Evolutionary conservation across 176 grass and related monocot species (phyloP).

Genomic region (barley (Hordeum vulgare)): DNA sequence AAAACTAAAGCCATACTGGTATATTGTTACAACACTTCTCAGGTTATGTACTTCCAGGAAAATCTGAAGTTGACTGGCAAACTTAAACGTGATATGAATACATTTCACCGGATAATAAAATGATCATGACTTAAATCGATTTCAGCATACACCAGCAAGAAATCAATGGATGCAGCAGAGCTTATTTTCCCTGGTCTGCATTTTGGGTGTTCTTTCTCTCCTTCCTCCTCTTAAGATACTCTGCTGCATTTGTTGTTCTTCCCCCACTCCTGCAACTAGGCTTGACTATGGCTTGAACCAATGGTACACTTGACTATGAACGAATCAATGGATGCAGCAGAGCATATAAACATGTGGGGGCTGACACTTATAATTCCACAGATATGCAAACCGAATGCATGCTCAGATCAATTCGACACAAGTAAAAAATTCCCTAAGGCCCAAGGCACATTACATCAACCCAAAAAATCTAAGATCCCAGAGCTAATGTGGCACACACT

Average conservation of each 20-base stretch:
- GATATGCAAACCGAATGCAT: not conserved
- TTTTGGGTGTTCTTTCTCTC: not conserved
- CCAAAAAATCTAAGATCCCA: not conserved
- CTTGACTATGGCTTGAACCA: no score
- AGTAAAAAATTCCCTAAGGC: not conserved
- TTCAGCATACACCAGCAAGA: not conserved
- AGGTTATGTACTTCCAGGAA: not conserved
- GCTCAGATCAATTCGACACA: not conserved
- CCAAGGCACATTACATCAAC: not conserved
- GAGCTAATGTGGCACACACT: not conserved
- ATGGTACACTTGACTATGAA: no score
- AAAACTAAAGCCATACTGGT: not conserved
- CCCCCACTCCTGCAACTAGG: no score
- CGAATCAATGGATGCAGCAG: no score
- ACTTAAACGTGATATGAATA: not conserved
- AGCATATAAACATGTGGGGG: no score
- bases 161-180: not conserved
- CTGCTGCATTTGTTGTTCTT: no score
- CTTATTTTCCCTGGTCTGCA: no score
- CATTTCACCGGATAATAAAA: not conserved
- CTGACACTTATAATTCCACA: not conserved
- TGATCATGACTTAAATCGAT: not conserved
- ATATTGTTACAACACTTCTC: not conserved
- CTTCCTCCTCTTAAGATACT: no score
- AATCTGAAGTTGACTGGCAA: not conserved